These are phyloP conservation scores for Yamadazyma paraphyllophila DNA, from an alignment of 805 yeast genomes.

Conservation along the genomic window DNA sequence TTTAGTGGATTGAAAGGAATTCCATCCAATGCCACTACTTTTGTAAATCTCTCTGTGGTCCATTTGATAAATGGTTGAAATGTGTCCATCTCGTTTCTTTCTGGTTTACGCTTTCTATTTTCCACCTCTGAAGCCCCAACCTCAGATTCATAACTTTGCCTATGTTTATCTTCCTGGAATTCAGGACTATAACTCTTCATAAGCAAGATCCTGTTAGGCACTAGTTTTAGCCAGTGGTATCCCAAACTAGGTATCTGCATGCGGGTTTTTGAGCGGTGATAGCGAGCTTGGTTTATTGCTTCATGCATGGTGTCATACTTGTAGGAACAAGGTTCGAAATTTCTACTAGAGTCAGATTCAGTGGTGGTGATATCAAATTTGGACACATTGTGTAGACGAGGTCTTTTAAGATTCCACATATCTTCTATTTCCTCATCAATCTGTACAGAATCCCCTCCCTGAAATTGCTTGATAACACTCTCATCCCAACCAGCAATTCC, in stretches of 20 bases:
- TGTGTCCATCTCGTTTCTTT: background rate
- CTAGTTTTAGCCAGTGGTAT: slow-evolving; percentile 29
- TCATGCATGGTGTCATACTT: background rate
- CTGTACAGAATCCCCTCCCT: background rate
- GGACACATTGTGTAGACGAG: background rate
- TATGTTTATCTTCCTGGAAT: slow-evolving; percentile 6
- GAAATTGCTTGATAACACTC: slow-evolving; percentile 25
- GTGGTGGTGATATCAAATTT: no score
- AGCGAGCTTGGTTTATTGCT: background rate
- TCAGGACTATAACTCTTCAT: slow-evolving; percentile 29
- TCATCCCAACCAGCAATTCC: slow-evolving; percentile 76
- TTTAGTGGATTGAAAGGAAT: background rate
- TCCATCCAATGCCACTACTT: slow-evolving; percentile 15
- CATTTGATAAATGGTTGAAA: slow-evolving; percentile 14
- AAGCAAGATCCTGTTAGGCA: slow-evolving; percentile 24
- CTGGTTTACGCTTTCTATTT: background rate
- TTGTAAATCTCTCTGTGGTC: slow-evolving; percentile 25
- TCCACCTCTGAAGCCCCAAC: background rate
- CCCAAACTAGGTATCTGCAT: slow-evolving; percentile 32
- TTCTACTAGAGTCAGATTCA: no score
- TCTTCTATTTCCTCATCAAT: background rate
- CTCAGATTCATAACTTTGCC: no score
- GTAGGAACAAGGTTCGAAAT: background rate
- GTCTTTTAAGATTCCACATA: background rate
- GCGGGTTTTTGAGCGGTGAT: slow-evolving; percentile 15